Percentiles rank a stretch among this genome's conserved stretches.
Conservation (phyloP, 2,329 filamentous ascomycete species). For the Fusarium xyrophilum region DNA sequence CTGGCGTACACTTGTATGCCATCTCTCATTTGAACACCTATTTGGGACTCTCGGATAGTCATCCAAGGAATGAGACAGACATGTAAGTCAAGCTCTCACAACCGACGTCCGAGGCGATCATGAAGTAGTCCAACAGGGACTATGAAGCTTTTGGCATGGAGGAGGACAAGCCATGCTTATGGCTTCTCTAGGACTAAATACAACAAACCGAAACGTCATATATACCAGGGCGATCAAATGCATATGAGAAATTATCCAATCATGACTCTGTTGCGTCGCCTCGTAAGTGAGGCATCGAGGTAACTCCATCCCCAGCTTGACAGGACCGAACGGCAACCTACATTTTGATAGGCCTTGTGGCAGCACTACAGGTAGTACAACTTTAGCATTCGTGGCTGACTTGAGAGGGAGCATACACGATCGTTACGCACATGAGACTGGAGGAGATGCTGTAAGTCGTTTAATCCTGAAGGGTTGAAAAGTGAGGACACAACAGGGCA, state of each 20-base stretch:
- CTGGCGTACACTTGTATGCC: slow-evolving; percentile 36
- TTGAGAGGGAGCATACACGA: background rate
- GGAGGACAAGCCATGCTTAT: slow-evolving; percentile 9
- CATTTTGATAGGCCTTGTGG: slow-evolving; percentile 19
- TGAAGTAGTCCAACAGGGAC: slow-evolving; percentile 17
- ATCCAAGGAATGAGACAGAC: background rate
- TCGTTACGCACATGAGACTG: slow-evolving; percentile 19
- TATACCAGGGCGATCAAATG: too few relatives aligned
- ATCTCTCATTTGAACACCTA: background rate
- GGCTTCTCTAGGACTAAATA: background rate
- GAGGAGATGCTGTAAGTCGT: background rate
- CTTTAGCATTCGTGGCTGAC: background rate
- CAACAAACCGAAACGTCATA: background rate
- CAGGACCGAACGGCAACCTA: slow-evolving; percentile 14
- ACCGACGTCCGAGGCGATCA: slow-evolving; percentile 4
- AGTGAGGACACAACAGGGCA: slow-evolving; percentile 25
- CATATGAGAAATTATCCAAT: background rate
- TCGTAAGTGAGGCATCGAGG: slow-evolving; percentile 4
- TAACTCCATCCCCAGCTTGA: slow-evolving; percentile 10
- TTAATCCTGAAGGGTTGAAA: slow-evolving; percentile 9
- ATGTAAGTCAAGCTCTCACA: slow-evolving; percentile 9
- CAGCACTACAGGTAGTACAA: slow-evolving; percentile 24
- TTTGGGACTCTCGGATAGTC: background rate
- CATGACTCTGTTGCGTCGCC: background rate
- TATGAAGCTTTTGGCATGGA: background rate